Evolutionary conservation across 2,329 filamentous ascomycete genomes (phyloP).

Genomic region (Penicillium sp.): DNA sequence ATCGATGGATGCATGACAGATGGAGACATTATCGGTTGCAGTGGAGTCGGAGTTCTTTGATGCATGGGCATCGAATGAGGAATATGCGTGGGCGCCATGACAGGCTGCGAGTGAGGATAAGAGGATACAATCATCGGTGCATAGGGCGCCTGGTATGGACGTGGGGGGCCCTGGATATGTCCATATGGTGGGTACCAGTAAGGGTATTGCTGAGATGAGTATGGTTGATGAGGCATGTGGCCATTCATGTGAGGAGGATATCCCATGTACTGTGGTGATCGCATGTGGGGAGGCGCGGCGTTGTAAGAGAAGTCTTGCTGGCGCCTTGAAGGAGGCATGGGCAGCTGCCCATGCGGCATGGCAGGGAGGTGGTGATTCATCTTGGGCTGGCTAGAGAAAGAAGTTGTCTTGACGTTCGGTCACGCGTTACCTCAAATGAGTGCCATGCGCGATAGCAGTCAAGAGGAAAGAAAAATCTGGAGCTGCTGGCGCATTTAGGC

Average conservation of each 20-base stretch:
- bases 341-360: constrained; percentile 51
- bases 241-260: constrained; percentile 59
- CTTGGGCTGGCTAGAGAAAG: constrained; percentile 36
- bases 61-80: constrained; percentile 40
- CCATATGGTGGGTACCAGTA: constrained; percentile 49
- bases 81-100: constrained; percentile 40
- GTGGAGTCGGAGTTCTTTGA: constrained; percentile 39
- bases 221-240: constrained; percentile 49
- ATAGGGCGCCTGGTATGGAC: constrained; percentile 42
- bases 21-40: constrained; percentile 40
- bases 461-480: constrained; percentile 21
- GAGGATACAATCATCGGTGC: constrained; percentile 46
- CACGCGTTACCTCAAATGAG: constrained; percentile 42
- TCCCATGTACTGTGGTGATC: constrained; percentile 60
- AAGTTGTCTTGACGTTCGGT: constrained; percentile 38
- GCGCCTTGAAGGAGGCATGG: constrained; percentile 50
- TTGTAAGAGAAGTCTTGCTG: constrained; percentile 49
- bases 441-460: constrained; percentile 40
- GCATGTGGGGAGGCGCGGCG: constrained; percentile 51
- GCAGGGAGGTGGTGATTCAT: constrained; percentile 49
- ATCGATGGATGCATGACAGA: constrained; percentile 29
- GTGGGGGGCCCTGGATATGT: constrained; percentile 43
- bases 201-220: constrained; percentile 46
- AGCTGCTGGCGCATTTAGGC: constrained; percentile 31
- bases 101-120: constrained; percentile 44